phyloP scores from a whole-genome alignment of 345 rosid species.

The Psidium friedrichsthalianum region DNA sequence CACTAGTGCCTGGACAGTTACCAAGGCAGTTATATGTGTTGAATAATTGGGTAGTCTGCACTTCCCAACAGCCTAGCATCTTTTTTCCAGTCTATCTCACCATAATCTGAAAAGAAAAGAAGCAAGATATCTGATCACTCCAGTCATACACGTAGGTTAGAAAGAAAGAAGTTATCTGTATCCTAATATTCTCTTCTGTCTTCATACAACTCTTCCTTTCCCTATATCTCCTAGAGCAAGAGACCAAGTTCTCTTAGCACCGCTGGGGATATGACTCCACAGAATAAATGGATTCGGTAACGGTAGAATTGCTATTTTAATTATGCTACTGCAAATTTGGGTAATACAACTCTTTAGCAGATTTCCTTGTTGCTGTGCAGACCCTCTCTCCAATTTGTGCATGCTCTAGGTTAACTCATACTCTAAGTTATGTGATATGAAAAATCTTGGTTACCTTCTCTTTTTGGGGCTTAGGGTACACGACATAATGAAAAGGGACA shows the following conservation, averaged over 20 bases:
- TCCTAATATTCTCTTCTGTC: neutral
- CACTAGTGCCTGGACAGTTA: neutral
- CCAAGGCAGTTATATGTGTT: neutral
- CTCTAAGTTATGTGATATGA: neutral
- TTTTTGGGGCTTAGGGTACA: constrained; percentile 54
- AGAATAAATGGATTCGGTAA: neutral
- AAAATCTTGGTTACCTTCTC: neutral
- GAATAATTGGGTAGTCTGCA: neutral
- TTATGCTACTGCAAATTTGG: neutral
- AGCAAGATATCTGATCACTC: neutral
- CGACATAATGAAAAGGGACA: constrained; percentile 73
- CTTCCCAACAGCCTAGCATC: neutral
- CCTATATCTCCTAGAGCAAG: neutral
- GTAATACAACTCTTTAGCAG: neutral
- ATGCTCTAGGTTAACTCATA: neutral
- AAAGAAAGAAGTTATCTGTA: neutral
- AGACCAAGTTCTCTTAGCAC: neutral
- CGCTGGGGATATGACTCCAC: neutral
- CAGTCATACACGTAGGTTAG: neutral
- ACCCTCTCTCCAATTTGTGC: neutral
- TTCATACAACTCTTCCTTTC: neutral
- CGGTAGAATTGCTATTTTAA: neutral
- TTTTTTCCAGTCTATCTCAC: neutral
- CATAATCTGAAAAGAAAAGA: neutral
- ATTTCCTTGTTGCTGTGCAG: neutral